Evolutionary conservation across 495 filamentous ascomycete species (phyloP), one percentile per base, ranked within the genome.

Genomic region (Parachaetomium inaequale): DNA sequence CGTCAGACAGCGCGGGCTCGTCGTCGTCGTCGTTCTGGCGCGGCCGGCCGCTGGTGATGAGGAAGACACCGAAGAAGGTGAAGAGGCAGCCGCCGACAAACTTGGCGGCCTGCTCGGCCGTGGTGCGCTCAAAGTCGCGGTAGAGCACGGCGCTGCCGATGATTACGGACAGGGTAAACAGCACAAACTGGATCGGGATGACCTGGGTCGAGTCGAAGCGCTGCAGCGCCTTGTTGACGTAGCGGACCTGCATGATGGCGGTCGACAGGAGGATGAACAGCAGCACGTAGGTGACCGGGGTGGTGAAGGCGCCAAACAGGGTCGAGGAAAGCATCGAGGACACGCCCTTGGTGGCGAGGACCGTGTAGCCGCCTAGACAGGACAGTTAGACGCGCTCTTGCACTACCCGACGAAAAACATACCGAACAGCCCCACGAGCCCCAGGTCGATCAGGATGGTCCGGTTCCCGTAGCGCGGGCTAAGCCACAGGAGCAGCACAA

Each of bases 201-300:
- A 98, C 94, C 68, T 96, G 91, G 0, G 94, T 98, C 0, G 93
- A 93, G 73, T 96, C 91, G 76, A 98, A 98, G 56, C 90, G 87
- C 70, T 95, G 92, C 21, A 98, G 79, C 1, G 94, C 93, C 52
- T 92, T 91, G 77, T 98, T 98, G 63, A 98, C 81, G 72, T 97
- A 98, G 63, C 88, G 91, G 64, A 98, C 91, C 74, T 98, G 94
- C 84, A 97, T 89, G 57, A 98, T 76, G 21, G 94, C 94, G 8
- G 93, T 96, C 31, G 75, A 85, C 7, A 93, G 77, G 17, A 98
- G 83, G 46, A 98, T 75, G 46, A 87, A 82, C 2, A 89, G 74
- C 14, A 98, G 83, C 1, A 88, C 84, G 69, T 98, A 98, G 34
- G 92, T 92, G 64, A 98, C 86, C 6, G 92, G 93, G 42, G 92